phyloP scores from a whole-genome alignment of 1,139 yeast species.

The Debaryomyces sp. region DNA sequence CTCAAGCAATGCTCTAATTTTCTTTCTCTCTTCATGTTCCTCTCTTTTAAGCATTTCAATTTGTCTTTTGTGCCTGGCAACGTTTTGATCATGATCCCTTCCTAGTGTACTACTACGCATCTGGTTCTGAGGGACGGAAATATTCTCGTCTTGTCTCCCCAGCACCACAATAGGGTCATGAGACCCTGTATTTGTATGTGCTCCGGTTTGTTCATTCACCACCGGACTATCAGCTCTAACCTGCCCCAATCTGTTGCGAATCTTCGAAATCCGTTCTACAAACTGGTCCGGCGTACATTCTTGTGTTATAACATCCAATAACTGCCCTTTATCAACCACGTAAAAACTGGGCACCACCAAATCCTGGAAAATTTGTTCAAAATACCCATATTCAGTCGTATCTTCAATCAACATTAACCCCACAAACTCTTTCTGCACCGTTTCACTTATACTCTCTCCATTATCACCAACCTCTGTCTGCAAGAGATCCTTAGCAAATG shows the following conservation, averaged over 20 bases:
- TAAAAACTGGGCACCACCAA: constrained; percentile 51
- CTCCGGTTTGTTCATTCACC: neutral
- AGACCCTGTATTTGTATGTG: neutral
- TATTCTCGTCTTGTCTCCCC: neutral
- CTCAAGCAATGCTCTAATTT: constrained; percentile 53
- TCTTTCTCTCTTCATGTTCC: constrained; percentile 52
- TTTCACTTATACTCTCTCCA: constrained; percentile 9
- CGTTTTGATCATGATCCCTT: constrained; percentile 11
- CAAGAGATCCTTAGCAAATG: constrained; percentile 26
- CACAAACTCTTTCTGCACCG: constrained; percentile 27
- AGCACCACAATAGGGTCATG: neutral
- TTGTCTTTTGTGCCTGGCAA: constrained; percentile 42
- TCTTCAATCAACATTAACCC: constrained; percentile 47
- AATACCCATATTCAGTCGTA: constrained; percentile 50
- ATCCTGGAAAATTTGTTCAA: constrained; percentile 53
- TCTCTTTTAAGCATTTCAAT: constrained; percentile 34
- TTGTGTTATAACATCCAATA: constrained; percentile 45
- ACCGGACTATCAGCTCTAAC: neutral
- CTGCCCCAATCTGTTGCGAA: constrained; percentile 7
- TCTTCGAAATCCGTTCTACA: constrained; percentile 22
- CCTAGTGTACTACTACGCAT: neutral
- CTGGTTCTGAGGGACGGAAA: neutral
- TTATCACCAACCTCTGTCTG: constrained; percentile 7
- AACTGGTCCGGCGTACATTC: constrained; percentile 25
- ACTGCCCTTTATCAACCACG: constrained; percentile 47